Evolutionary conservation across 352 stramenopile genomes (phyloP), one percentile per base, ranked within the genome.

Genomic region (Phytopythium litorale): DNA sequence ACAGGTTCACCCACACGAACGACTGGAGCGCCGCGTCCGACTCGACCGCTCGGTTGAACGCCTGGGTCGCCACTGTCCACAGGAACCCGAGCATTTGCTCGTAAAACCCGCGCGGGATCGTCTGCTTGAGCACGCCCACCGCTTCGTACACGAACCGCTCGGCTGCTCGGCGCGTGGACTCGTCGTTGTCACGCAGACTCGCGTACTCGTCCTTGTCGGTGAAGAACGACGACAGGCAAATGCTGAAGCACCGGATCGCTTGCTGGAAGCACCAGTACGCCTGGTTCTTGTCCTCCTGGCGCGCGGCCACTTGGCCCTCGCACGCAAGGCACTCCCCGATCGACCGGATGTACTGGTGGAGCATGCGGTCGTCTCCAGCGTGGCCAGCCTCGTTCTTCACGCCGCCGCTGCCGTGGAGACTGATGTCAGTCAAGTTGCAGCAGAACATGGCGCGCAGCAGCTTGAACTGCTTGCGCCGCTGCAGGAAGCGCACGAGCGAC

Each of bases 1-100:
- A 92, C 56, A 92, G 76, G 62, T 92, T 91, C 16, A 92, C 77
- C 84, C 84, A 92, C 6, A 91, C 72, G 54, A 92, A 92, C 7
- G 79, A 86, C 66, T 92, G 78, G 28, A 91, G 56, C 3, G 72
- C 72, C 21, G 66, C 66, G 32, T 71, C 77, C 43, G 63, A 51
- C 6, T 77, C 73, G 9, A 61, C 60, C 33, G 63, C 70, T 6
- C 75, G 65, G 18, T 76, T 67, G 6, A 89, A 63, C 8, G 71
- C 75, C 57, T 89, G 79, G 1, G 81, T 84, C 2, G 76, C 79
- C 13, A 92, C 76, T 6, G 76, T 73, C 84, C 81, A 91, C 3
- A 91, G 60, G 57, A 89, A 92, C 21, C 64, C 62, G 5, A 92
- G 72, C 35, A 85, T 71, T 28, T 89, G 76, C 9, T 76, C 60